Conservation (phyloP, 2,329 filamentous ascomycete species). For the Fusarium sterilihyphosum region DNA sequence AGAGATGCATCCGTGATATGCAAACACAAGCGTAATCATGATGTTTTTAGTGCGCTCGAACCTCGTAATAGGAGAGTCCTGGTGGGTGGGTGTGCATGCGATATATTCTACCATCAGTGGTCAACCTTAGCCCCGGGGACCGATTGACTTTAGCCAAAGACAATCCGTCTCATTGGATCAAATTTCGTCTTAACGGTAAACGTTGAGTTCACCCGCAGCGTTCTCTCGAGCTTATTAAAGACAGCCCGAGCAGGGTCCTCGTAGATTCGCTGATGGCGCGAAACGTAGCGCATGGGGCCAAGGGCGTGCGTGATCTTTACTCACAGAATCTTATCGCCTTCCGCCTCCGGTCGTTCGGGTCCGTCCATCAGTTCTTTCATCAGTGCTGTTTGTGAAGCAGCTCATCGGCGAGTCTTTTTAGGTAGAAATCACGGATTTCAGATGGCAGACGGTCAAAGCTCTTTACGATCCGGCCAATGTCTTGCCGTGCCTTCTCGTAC, state of each 20-base stretch:
- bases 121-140: slow-evolving; percentile 1
- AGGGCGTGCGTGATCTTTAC: not conserved
- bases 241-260: slow-evolving; percentile 3
- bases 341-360: not conserved
- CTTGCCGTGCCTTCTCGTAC: slow-evolving; percentile 82
- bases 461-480: slow-evolving; percentile 73
- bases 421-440: slow-evolving; percentile 78
- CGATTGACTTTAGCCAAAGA: slow-evolving; percentile 9
- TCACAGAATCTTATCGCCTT: not conserved
- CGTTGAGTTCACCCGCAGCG: not conserved
- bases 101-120: not conserved
- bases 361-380: not conserved
- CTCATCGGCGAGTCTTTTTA: slow-evolving; percentile 77
- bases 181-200: not conserved
- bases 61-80: not conserved
- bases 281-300: slow-evolving; percentile 3
- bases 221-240: not conserved
- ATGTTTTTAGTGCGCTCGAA: slow-evolving; percentile 13
- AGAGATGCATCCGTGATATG: slow-evolving; percentile 1
- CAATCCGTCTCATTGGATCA: not conserved
- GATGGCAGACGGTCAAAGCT: slow-evolving; percentile 72
- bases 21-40: slow-evolving; percentile 7
- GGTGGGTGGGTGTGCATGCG: not conserved
- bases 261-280: not conserved
- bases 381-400: slow-evolving; percentile 51